A percentile compares a stretch with the other conserved stretches of the same genome.
Conservation (phyloP, 2,329 filamentous ascomycete genomes). For the Corinectria fuckeliana region DNA sequence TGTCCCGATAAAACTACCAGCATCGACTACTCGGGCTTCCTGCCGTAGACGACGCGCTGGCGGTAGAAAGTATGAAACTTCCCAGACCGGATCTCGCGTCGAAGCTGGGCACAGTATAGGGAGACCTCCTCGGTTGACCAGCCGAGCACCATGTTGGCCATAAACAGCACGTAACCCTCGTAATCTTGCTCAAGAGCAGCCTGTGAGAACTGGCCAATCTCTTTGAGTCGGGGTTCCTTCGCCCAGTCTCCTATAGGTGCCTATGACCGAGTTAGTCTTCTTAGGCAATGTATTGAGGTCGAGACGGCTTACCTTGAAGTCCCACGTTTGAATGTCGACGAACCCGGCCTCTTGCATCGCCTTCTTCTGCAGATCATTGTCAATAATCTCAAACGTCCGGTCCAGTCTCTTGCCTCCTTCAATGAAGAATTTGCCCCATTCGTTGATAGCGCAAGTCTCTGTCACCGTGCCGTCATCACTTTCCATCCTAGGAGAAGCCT, state of each 20-base stretch:
- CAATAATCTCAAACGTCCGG: slow-evolving; percentile 38
- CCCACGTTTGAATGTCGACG: slow-evolving; percentile 27
- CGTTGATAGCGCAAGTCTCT: slow-evolving; percentile 34
- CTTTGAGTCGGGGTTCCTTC: slow-evolving; percentile 14
- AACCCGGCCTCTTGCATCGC: slow-evolving; percentile 33
- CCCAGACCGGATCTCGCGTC: slow-evolving; percentile 40
- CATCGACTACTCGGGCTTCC: slow-evolving; percentile 25
- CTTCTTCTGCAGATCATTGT: slow-evolving; percentile 29
- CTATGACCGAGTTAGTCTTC: slow-evolving; percentile 2
- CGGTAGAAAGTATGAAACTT: slow-evolving; percentile 41
- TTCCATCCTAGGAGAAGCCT: slow-evolving; percentile 37
- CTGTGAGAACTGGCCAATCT: slow-evolving; percentile 38
- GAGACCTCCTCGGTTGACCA: slow-evolving; percentile 45
- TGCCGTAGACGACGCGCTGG: slow-evolving; percentile 37
- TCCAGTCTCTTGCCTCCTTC: slow-evolving; percentile 39
- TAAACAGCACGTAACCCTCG: slow-evolving; percentile 43
- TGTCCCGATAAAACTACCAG: not conserved
- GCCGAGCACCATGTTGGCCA: slow-evolving; percentile 44
- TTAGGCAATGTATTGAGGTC: accelerated
- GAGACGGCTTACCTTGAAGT: slow-evolving; percentile 14
- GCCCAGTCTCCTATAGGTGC: slow-evolving; percentile 32
- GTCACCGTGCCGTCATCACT: slow-evolving; percentile 44
- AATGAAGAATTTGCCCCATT: slow-evolving; percentile 41
- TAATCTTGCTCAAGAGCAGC: slow-evolving; percentile 45
- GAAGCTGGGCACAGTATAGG: slow-evolving; percentile 44